A percentile compares a stretch with the other conserved stretches of the same genome.
Evolutionary conservation across 2,329 filamentous ascomycete genomes (phyloP).

Genomic region (Penicillium occitanis): DNA sequence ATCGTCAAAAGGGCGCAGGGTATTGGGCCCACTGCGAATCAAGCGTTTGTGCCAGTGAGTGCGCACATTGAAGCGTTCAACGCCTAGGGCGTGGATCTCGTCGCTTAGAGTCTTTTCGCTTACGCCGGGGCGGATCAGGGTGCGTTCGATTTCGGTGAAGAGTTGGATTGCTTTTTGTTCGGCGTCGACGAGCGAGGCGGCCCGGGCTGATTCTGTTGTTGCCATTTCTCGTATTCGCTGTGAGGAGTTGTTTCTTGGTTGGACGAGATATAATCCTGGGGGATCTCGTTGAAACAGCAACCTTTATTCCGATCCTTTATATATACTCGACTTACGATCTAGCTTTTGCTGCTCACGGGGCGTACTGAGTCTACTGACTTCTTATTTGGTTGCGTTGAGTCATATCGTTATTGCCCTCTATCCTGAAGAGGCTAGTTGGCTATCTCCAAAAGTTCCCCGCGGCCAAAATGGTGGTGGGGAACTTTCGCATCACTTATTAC

Average conservation of each 20-base stretch:
- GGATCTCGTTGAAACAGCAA: neutral
- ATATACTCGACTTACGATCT: neutral
- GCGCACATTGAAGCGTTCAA: conserved; percentile 44
- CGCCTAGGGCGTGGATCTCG: conserved; percentile 49
- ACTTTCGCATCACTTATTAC: neutral
- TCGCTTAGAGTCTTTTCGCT: conserved; percentile 51
- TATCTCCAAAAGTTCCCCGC: conserved; percentile 2
- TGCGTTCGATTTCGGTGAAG: conserved; percentile 50
- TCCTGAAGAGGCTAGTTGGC: neutral
- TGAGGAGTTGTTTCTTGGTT: neutral
- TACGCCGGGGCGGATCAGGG: conserved; percentile 50
- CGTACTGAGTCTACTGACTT: neutral
- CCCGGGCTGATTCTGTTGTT: conserved; percentile 29
- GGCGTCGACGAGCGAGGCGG: conserved; percentile 46
- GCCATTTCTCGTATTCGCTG: neutral
- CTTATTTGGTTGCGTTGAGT: neutral
- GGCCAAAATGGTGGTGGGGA: neutral
- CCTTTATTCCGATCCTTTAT: neutral
- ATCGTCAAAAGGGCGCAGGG: conserved; percentile 49
- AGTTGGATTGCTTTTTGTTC: conserved; percentile 49
- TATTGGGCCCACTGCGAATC: conserved; percentile 53
- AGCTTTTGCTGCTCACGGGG: neutral
- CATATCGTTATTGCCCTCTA: neutral
- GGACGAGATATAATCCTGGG: neutral
- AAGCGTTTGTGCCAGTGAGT: conserved; percentile 58